Percentiles rank a stretch among this genome's conserved stretches.
These are phyloP conservation scores for Aspergillus sp. DNA, from an alignment of 2,329 filamentous ascomycete genomes.

Conservation along the genomic window DNA sequence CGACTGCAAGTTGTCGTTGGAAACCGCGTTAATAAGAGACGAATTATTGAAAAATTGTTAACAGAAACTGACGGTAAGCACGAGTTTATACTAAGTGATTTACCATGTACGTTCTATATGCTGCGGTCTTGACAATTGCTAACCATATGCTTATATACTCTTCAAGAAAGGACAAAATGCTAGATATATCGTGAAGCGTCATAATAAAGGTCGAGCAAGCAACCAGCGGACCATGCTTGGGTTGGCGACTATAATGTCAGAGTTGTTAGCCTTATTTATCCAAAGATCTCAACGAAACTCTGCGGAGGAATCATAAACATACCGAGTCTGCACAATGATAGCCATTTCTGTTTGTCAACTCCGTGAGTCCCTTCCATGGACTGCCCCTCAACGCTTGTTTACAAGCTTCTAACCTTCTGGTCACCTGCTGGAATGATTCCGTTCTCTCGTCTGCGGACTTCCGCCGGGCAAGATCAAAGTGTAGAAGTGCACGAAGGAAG, in stretches of 20 bases:
- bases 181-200: constrained; percentile 63
- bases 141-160: constrained; percentile 2
- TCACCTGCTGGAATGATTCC: constrained; percentile 94
- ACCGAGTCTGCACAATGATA: constrained; percentile 84
- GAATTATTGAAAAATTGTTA: not conserved
- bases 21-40: not conserved
- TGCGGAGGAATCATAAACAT: constrained; percentile 38
- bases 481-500: constrained; percentile 86
- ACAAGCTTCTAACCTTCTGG: constrained; percentile 75
- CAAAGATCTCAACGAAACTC: not conserved
- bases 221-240: constrained; percentile 94
- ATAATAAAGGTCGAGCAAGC: constrained; percentile 93
- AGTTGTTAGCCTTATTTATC: constrained; percentile 12
- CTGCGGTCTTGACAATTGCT: not conserved
- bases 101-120: not conserved
- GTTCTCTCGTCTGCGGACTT: constrained; percentile 66
- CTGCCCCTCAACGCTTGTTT: constrained; percentile 79
- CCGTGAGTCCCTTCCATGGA: constrained; percentile 86
- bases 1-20: not conserved
- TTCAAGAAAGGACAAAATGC: not conserved
- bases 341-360: constrained; percentile 89
- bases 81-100: not conserved
- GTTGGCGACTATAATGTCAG: constrained; percentile 69
- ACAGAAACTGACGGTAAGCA: not conserved
- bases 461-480: constrained; percentile 80